Evolutionary conservation across 2,329 filamentous ascomycete species (phyloP), one percentile per base, ranked within the genome.

Genomic region (Lecanosticta acicola): DNA sequence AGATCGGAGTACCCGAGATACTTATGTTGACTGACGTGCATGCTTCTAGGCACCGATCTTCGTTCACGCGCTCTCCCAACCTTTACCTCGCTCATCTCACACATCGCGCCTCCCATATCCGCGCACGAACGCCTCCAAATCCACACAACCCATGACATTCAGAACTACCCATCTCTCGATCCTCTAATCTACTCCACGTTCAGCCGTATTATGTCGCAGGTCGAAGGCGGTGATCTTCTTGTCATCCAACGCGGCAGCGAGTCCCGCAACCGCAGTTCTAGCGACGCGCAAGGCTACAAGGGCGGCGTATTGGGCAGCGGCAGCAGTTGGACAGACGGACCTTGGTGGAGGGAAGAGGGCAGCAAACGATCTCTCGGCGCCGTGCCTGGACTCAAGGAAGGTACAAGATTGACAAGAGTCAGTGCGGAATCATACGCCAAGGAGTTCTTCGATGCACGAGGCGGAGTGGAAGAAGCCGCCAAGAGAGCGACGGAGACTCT

Each of bases 41-140:
- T 32, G 16, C 40, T 41, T 47, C 43, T 63, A 95, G 90, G 90
- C 56, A 90, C 89, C 62, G 90, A 95, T 64, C 75, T 95, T 53
- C 83, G 84, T 59, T 84, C 84, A 59, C 85, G 88, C 59, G 93
- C 93, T 46, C 75, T 98, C 24, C 93, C 93, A 21, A 96, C 93
- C 37, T 95, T 98, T 65, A 91, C 90, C 64, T 88, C 89, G 62
- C 85, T 98, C 60, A 80, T 98, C 51, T 87, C 97, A 67, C 96
- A 90, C 19, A 83, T 98, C 54, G 93, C 93, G 0, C 93, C 93
- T 37, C 93, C 93, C 9, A 98, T 98, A 62, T 90, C 89, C 45
- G 93, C 91, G 7, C 93, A 98, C 70, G 93, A 98, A 71, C 87
- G 91, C 40, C 84, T 98, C 5, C 85, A 94, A 60, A 97, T 98